These are phyloP conservation scores for Chlamydomonas applanata DNA, from an alignment of 139 green algal species.

Conservation along the genomic window DNA sequence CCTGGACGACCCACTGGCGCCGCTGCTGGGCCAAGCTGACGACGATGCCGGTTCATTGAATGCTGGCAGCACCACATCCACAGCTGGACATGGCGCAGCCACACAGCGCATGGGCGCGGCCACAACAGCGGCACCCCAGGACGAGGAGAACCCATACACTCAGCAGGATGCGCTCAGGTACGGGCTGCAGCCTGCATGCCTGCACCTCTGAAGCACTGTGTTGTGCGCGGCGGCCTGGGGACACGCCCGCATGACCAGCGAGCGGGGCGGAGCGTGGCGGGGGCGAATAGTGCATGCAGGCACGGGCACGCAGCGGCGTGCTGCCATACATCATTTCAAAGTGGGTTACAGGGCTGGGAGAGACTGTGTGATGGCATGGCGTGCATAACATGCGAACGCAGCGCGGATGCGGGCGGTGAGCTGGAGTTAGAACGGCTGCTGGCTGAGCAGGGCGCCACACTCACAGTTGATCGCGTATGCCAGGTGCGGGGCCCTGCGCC, in stretches of 20 bases:
- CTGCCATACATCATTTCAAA: too few species aligned
- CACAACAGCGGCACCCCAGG: background rate
- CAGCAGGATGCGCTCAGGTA: conserved; percentile 35
- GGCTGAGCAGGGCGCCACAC: conserved; percentile 25
- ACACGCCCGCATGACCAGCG: too few species aligned
- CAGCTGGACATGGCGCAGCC: background rate
- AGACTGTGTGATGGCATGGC: too few species aligned
- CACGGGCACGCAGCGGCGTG: too few species aligned
- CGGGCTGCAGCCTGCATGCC: background rate
- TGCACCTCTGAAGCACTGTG: too few species aligned
- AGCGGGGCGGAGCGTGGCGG: too few species aligned
- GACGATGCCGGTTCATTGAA: background rate
- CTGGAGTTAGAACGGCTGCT: conserved; percentile 62
- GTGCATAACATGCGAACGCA: too few species aligned
- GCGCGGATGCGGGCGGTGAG: conserved; percentile 16
- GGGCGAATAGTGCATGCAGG: too few species aligned
- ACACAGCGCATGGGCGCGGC: background rate
- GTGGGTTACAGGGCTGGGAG: too few species aligned
- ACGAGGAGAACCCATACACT: conserved; percentile 38
- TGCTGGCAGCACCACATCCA: background rate
- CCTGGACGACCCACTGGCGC: background rate
- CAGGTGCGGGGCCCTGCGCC: conserved; percentile 4
- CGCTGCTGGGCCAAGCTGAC: background rate
- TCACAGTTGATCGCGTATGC: conserved; percentile 24
- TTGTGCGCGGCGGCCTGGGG: too few species aligned